Conservation (phyloP, 441 rosid species). For the Isatis lusitanica region DNA sequence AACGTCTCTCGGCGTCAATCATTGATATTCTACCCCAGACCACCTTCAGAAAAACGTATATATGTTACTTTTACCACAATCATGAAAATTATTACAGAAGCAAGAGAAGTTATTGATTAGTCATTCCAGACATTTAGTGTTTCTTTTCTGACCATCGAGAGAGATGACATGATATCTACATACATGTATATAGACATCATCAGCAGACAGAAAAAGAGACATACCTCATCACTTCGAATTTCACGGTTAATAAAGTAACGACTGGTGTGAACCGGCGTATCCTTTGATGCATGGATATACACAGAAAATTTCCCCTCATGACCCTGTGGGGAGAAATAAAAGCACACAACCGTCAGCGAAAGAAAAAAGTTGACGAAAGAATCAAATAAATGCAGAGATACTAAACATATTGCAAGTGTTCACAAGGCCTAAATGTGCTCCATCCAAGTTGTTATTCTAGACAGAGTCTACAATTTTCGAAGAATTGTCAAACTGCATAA, state of each 20-base stretch:
- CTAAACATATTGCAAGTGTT: constrained; percentile 10
- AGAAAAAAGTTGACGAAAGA: constrained; percentile 11
- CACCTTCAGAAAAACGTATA: constrained; percentile 52
- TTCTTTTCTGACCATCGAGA: background rate
- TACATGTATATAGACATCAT: background rate
- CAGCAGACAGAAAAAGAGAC: constrained; percentile 22
- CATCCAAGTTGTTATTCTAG: constrained; percentile 1
- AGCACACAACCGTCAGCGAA: background rate
- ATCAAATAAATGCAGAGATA: background rate
- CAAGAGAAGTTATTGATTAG: background rate
- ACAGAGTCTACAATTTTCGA: background rate
- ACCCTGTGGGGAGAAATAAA: constrained; percentile 53
- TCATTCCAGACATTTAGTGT: background rate
- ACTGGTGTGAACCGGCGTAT: constrained; percentile 76
- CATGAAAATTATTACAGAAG: constrained; percentile 9
- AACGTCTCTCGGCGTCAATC: constrained; percentile 95
- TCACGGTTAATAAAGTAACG: constrained; percentile 78
- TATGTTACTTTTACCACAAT: background rate
- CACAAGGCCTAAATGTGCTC: background rate
- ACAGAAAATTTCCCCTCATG: constrained; percentile 85
- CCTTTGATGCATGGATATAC: constrained; percentile 89
- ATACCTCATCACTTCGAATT: constrained; percentile 78
- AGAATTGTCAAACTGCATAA: background rate
- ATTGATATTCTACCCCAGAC: constrained; percentile 95
- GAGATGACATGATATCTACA: background rate